These are phyloP conservation scores for Zoysia japonica DNA, from an alignment of 176 grass and related monocot genomes.

Conservation along the genomic window DNA sequence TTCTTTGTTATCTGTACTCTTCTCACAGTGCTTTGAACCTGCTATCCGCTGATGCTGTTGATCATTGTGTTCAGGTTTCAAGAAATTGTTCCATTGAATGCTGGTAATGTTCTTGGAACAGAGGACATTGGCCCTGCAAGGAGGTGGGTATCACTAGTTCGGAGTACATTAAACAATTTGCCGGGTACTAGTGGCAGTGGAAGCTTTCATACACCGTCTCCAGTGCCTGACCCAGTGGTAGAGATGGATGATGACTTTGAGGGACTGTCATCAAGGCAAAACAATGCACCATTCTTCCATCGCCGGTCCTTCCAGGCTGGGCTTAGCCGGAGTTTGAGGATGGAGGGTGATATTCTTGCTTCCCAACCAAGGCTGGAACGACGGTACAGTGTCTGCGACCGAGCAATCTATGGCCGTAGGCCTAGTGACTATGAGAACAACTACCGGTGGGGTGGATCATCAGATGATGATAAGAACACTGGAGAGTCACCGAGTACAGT, in stretches of 20 bases:
- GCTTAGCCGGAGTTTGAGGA: constrained; percentile 78
- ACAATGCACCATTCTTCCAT: constrained; percentile 65
- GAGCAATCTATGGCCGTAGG: constrained; percentile 73
- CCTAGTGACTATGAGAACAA: constrained; percentile 82
- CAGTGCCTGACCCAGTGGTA: constrained; percentile 67
- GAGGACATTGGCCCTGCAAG: constrained; percentile 96
- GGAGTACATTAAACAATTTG: constrained; percentile 83
- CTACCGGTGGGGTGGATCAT: constrained; percentile 72
- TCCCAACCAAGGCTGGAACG: constrained; percentile 85
- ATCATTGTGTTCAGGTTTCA: constrained; percentile 62
- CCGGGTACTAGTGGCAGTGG: constrained; percentile 66
- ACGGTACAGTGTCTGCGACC: constrained; percentile 84
- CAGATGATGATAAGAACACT: constrained; percentile 80
- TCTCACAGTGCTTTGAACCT: neutral
- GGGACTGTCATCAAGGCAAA: constrained; percentile 60
- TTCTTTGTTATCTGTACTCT: neutral
- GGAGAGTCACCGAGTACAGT: constrained; percentile 82
- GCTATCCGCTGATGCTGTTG: neutral
- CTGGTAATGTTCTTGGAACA: constrained; percentile 92
- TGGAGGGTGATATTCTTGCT: constrained; percentile 75
- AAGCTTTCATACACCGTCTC: constrained; percentile 87
- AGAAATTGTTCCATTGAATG: constrained; percentile 96
- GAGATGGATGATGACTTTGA: constrained; percentile 93
- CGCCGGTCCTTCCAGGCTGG: constrained; percentile 86
- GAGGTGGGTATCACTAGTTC: constrained; percentile 89